Percentiles rank a stretch among this genome's conserved stretches.
Evolutionary conservation across 768 basidiomycete genomes (phyloP).

Genomic region (Tricholoma sp.): DNA sequence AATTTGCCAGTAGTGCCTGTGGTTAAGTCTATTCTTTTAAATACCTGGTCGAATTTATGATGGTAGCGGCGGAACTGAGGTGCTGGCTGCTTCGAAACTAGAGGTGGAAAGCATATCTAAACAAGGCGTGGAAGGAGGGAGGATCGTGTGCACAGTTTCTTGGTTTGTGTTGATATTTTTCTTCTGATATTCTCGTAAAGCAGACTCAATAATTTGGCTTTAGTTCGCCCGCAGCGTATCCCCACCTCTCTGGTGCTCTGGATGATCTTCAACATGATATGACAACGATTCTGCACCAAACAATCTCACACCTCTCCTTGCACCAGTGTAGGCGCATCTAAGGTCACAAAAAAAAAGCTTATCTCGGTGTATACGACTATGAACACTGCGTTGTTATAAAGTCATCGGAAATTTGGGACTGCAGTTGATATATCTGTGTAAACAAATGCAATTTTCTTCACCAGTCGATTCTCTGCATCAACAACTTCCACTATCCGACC

Average conservation of each 20-base stretch:
- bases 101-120: slow-evolving; percentile 63
- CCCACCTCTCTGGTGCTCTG: slow-evolving; percentile 50
- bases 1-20: no score
- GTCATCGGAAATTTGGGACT: no score
- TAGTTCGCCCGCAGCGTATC: slow-evolving; percentile 36
- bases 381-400: no score
- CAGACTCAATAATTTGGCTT: slow-evolving; percentile 24
- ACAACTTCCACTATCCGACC: no score
- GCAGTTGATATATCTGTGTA: no score
- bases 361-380: no score
- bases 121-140: slow-evolving; percentile 50
- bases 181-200: background rate
- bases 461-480: no score
- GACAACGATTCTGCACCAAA: slow-evolving; percentile 55
- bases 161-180: slow-evolving; percentile 50
- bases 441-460: no score
- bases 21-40: no score
- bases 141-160: slow-evolving; percentile 63
- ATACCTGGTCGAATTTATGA: slow-evolving; percentile 54
- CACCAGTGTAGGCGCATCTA: no score
- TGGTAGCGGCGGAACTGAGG: slow-evolving; percentile 66
- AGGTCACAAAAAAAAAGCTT: no score
- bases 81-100: slow-evolving; percentile 73
- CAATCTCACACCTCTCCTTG: slow-evolving; percentile 51
- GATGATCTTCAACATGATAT: slow-evolving; percentile 79